Conservation (phyloP, 75 land plant genomes). For the Picea sitchensis region DNA sequence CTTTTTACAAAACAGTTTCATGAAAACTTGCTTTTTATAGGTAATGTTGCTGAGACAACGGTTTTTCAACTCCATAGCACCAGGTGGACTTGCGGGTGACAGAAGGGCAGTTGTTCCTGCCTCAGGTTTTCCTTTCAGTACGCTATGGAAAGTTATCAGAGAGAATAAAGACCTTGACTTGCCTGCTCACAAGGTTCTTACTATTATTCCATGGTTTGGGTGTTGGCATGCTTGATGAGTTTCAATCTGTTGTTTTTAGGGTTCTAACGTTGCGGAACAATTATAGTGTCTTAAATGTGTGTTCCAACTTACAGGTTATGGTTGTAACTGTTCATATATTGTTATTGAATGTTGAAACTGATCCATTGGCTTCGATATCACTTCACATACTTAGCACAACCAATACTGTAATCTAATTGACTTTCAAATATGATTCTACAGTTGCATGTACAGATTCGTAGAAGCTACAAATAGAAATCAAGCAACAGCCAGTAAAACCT, state of each 20-base stretch:
- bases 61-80: slow-evolving; percentile 80
- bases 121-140: slow-evolving; percentile 87
- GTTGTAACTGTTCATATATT: slow-evolving; percentile 81
- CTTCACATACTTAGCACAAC: no score
- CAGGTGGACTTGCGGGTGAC: slow-evolving; percentile 96
- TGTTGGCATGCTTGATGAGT: not conserved
- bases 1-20: not conserved
- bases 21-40: slow-evolving; percentile 23
- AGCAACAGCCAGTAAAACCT: no score
- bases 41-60: slow-evolving; percentile 60
- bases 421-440: no score
- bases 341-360: no score
- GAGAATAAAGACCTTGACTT: slow-evolving; percentile 92
- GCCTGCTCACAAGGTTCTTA: slow-evolving; percentile 89
- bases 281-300: not conserved
- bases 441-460: no score
- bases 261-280: not conserved
- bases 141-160: slow-evolving; percentile 88
- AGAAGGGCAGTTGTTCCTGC: slow-evolving; percentile 87
- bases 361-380: no score
- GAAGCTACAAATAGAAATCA: no score
- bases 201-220: not conserved
- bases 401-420: no score
- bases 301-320: slow-evolving; percentile 61
- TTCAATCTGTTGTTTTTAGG: not conserved